Evolutionary conservation across 352 stramenopile genomes (phyloP), one percentile per base, ranked within the genome.

Genomic region (Globisporangium carolinianum): DNA sequence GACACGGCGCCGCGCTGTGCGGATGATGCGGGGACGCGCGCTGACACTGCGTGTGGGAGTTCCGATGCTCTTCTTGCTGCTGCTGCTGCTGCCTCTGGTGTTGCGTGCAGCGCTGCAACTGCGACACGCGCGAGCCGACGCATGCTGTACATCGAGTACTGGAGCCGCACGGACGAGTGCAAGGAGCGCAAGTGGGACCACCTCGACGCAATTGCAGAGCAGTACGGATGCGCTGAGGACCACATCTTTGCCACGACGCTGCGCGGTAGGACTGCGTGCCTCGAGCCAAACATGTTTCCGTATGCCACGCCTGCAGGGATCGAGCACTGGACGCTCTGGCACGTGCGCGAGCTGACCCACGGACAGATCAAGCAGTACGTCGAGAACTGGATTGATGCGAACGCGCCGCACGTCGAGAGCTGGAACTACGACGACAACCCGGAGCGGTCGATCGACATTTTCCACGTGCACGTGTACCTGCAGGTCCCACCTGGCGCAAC

Each of bases 381-480:
- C 66, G 82, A 93, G 66, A 88, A 78, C 57, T 94, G 85, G 85
- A 94, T 94, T 57, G 77, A 92, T 47, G 79, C 80, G 15, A 93
- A 94, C 49, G 85, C 85, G 12, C 79, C 80, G 6, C 80, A 91
- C 54, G 80, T 92, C 17, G 56, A 74, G 45, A 61, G 67, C 18
- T 94, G 85, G 85, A 94, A 94, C 69, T 94, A 94, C 66, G 85
- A 94, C 67, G 85, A 94, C 69, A 94, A 94, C 56, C 79, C 83
- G 50, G 83, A 94, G 62, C 81, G 85, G 35, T 94, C 85, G 5
- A 94, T 94, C 78, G 75, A 91, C 61, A 93, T 94, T 62, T 94
- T 93, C 71, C 85, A 94, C 62, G 85, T 94, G n/a, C 85, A 94
- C 70, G 85, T 94, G 63, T 94, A 93, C 68, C 75, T 94, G 47